Evolutionary conservation across 805 yeast species (phyloP).

Genomic region (Soucietia sequanensis): DNA sequence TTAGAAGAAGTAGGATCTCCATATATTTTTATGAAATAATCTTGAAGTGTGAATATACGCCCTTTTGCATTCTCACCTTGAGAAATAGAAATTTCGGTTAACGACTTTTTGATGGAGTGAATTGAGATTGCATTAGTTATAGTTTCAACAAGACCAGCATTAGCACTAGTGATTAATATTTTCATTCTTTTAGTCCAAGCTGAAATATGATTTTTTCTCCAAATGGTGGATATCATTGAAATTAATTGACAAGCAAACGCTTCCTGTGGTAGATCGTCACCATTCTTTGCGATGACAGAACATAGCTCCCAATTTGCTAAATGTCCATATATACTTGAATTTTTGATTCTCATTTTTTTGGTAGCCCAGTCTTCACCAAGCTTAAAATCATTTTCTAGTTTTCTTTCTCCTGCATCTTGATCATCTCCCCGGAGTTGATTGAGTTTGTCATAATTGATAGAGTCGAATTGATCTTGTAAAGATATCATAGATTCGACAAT

Average conservation of each 20-base stretch:
- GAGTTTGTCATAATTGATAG: constrained; percentile 30
- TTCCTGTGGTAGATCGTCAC: constrained; percentile 93
- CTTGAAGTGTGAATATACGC: constrained; percentile 66
- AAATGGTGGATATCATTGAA: constrained; percentile 78
- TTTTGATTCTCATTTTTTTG: constrained; percentile 77
- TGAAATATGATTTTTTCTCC: constrained; percentile 67
- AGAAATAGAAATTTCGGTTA: constrained; percentile 70
- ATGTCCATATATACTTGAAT: constrained; percentile 79
- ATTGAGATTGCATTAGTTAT: constrained; percentile 92
- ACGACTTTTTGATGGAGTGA: constrained; percentile 90
- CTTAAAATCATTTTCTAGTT: constrained; percentile 87
- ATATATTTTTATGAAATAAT: constrained; percentile 74
- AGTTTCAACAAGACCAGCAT: constrained; percentile 91
- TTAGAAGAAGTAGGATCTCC: constrained; percentile 58
- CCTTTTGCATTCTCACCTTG: constrained; percentile 71
- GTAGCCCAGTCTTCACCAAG: constrained; percentile 93
- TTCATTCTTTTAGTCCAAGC: constrained; percentile 95
- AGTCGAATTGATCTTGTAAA: constrained; percentile 41
- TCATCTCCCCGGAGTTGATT: constrained; percentile 57
- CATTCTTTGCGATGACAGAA: constrained; percentile 94
- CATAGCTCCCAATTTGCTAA: constrained; percentile 90
- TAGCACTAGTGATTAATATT: constrained; percentile 85
- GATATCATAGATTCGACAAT: constrained; percentile 34
- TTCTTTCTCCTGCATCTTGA: constrained; percentile 75
- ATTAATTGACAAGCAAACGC: constrained; percentile 97